Evolutionary conservation across 768 basidiomycete species (phyloP), one percentile per base, ranked within the genome.

Genomic region (Leccinum boreale): DNA sequence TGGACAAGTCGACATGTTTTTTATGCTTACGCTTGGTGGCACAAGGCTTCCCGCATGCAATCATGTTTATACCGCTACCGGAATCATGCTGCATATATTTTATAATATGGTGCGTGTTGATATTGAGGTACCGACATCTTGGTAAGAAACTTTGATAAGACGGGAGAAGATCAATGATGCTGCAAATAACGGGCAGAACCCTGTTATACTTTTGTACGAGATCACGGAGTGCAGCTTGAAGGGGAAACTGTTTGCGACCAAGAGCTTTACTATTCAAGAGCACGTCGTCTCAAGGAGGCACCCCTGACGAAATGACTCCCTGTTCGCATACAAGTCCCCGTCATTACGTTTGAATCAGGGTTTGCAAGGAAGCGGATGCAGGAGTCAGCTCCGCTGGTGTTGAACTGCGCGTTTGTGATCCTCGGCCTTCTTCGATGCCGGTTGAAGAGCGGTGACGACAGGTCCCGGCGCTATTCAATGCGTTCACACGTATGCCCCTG

Each of bases 401-500:
- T 82, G 81, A 8, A 77, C 79, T 15, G 75, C 79, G 23, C 76
- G 74, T 35, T 79, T 82, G 58, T 79, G 78, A 44, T 44, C 74
- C 33, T 85, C 82, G 6, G 76, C 75, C 0, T 75, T 69, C 51
- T 84, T 75, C 4, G 81, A 82, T 0, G 17, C 78, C 5, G 85
- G 79, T 62, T 85, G 85, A 5, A 86, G 75, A 0, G 85, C 79
- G 0, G 85, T 85, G 62, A 80, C 76, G 48, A 85, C 79, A 9
- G 82, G 83, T 2, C 85, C 83, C 24, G 80, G 78, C 3, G 76
- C 76, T 42, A 83, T 74, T 3, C 33, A 33, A 5, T 33, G 72
- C 76, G 61, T 84, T 83, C 51, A 84, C 84, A 57, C 83, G 74
- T 55, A 86, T 84, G 6, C 80, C 82, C 66, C 81, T 82, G 15